Evolutionary conservation across 2,329 filamentous ascomycete genomes (phyloP), one percentile per base, ranked within the genome.

Genomic region (Penicillium olsonii): DNA sequence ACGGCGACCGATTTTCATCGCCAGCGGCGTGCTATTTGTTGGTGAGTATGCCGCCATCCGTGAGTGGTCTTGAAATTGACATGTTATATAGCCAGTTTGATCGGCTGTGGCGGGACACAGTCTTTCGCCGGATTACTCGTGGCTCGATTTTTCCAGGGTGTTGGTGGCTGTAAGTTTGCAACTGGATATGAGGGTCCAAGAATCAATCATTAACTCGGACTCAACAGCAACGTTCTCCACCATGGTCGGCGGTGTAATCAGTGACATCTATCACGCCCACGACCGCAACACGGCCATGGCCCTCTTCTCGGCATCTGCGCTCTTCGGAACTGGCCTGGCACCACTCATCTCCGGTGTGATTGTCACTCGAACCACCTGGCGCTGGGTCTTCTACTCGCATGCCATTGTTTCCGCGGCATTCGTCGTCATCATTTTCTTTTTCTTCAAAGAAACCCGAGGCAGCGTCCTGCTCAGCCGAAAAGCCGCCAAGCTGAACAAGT

Each of bases 361-460:
- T 54, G 82, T 86, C 0, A 74, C 87, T 29, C 77, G 82, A 42
- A 78, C 82, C 1, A 79, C 72, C 4, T 95, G 90, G 90, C 83
- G 89, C 54, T 96, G 91, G 91, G 83, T 92, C 0, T 95, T 95
- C 67, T 95, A 90, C 79, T 78, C 92, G 22, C 92, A 96, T 60
- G 83, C 84, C 7, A 90, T 96, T 38, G 73, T 82, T 18, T 83
- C 85, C 46, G 84, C 77, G 0, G 67, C 84, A 1, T 69, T 94
- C 38, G 80, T 91, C 45, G 57, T 82, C 1, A 71, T 84, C 1
- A 80, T 95, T 18, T 77, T 82, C 10, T 45, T 88, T 5, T 82
- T 90, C 47, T 92, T 96, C 71, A 83, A 84, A 37, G 92, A 96
- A 69, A 96, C 89, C 3, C 78, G 92, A 7, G 91, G 88, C 0